Evolutionary conservation across 768 basidiomycete species (phyloP).

Genomic region (Auriculariales sp.): DNA sequence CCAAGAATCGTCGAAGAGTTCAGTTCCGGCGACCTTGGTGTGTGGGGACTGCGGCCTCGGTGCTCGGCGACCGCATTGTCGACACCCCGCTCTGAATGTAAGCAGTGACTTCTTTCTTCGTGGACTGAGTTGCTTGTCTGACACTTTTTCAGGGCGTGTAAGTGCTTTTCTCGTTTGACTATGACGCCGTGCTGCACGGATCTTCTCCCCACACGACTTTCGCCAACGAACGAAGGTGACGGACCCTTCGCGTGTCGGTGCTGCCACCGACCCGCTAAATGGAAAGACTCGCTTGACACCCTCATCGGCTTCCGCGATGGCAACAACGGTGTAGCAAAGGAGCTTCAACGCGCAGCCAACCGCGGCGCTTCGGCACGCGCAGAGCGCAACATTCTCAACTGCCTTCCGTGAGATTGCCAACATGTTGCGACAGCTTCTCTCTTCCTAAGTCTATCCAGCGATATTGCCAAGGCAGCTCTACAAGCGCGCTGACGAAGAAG

Average conservation of each 20-base stretch:
- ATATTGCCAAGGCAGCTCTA: constrained; percentile 95
- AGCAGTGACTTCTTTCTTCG: constrained; percentile 24
- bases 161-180: constrained; percentile 11
- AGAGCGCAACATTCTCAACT: constrained; percentile 67
- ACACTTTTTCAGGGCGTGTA: constrained; percentile 13
- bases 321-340: constrained; percentile 80
- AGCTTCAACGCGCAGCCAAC: constrained; percentile 84
- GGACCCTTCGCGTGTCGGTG: constrained; percentile 98
- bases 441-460: constrained; percentile 83
- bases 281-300: constrained; percentile 74
- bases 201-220: constrained; percentile 53
- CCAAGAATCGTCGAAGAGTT: constrained; percentile 96
- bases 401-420: constrained; percentile 85
- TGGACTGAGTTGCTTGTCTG: no score
- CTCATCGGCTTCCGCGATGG: constrained; percentile 93
- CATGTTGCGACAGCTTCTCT: constrained; percentile 90
- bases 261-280: constrained; percentile 74
- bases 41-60: constrained; percentile 86
- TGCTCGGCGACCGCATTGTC: constrained; percentile 90
- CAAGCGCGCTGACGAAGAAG: constrained; percentile 90
- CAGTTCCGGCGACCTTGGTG: constrained; percentile 92
- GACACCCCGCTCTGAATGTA: constrained; percentile 98
- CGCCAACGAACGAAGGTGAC: constrained; percentile 95
- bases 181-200: constrained; percentile 5
- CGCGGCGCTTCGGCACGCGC: constrained; percentile 56